Conservation (phyloP, 345 rosid genomes). For the Eucalyptus tenuipes region DNA sequence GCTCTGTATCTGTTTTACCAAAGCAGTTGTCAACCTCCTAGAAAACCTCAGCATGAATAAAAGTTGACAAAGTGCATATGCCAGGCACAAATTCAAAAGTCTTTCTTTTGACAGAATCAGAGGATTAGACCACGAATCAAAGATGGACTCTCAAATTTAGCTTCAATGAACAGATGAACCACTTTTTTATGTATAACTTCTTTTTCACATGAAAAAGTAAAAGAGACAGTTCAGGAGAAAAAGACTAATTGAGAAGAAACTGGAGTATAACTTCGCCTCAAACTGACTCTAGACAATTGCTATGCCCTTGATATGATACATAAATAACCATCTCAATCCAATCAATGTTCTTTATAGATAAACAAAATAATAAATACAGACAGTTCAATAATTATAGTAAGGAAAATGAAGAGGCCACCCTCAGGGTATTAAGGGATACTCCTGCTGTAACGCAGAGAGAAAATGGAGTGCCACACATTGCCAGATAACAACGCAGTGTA, state of each 20-base stretch:
- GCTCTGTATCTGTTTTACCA: constrained; percentile 65
- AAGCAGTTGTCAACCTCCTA: neutral
- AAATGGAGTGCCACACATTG: neutral
- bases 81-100: neutral
- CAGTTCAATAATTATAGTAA: neutral
- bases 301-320: neutral
- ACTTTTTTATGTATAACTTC: neutral
- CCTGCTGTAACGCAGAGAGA: neutral
- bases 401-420: neutral
- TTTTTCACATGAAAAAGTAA: neutral
- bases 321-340: neutral
- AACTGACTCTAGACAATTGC: neutral
- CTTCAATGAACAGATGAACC: neutral
- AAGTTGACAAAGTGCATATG: neutral
- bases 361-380: neutral
- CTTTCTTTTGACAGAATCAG: neutral
- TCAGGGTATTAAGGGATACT: neutral
- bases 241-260: neutral
- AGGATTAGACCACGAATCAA: neutral
- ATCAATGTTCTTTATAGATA: neutral
- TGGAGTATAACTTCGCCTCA: neutral
- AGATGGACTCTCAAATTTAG: neutral
- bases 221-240: neutral
- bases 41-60: neutral
- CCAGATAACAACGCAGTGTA: neutral